These are phyloP conservation scores for Santalum album DNA, from an alignment of 164 flowering plant genomes.

Conservation along the genomic window DNA sequence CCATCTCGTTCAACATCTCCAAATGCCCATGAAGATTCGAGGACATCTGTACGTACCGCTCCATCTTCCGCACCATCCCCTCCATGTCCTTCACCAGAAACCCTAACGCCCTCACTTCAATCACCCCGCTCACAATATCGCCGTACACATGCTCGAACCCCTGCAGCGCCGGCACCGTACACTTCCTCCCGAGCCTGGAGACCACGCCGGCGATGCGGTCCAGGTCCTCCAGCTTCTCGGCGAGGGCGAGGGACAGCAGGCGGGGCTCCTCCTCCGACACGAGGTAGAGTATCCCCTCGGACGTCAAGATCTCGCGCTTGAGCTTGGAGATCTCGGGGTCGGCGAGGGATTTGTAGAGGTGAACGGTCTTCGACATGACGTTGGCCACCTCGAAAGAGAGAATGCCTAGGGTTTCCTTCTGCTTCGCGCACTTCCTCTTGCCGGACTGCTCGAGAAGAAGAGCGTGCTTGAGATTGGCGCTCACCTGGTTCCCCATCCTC, in stretches of 20 bases:
- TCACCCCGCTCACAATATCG: conserved; percentile 58
- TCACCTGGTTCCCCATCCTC: conserved; percentile 83
- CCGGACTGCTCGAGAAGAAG: conserved; percentile 39
- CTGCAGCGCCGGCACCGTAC: conserved; percentile 65
- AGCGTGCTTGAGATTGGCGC: conserved; percentile 70
- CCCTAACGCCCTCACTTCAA: conserved; percentile 72
- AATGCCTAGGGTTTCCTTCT: conserved; percentile 53
- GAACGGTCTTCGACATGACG: conserved; percentile 73
- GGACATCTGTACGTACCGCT: conserved; percentile 63
- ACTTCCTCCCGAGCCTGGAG: conserved; percentile 84
- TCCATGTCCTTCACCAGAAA: conserved; percentile 97
- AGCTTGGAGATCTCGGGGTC: conserved; percentile 55
- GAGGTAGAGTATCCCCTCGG: conserved; percentile 56
- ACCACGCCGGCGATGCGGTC: conserved; percentile 59
- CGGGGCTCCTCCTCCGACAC: conserved; percentile 52
- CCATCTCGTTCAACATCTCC: conserved; percentile 83
- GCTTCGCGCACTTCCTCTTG: conserved; percentile 15
- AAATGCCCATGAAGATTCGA: conserved; percentile 55
- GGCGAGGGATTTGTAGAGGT: conserved; percentile 64
- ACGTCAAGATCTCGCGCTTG: conserved; percentile 45
- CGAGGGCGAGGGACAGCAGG: conserved; percentile 56
- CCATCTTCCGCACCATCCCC: conserved; percentile 82
- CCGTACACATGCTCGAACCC: conserved; percentile 92
- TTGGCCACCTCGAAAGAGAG: conserved; percentile 91
- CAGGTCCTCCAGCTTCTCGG: conserved; percentile 82